Base-by-base conservation (phyloP, 2,329 filamentous ascomycete species). In the Cordyceps cicadae region DNA sequence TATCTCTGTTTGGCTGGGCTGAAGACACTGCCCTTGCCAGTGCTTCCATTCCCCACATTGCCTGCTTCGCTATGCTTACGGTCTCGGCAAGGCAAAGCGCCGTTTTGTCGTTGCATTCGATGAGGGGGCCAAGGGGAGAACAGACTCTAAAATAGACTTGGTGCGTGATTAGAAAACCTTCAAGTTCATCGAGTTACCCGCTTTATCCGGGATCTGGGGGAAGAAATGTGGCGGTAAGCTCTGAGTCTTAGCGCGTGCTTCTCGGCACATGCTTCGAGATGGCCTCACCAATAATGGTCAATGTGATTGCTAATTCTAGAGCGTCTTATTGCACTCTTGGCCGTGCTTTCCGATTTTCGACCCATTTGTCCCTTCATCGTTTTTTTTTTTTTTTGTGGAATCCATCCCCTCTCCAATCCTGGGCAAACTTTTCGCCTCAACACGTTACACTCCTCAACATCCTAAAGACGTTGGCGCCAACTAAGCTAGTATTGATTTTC, bases 11-110 rank as follows among this genome's bases (percentile, higher is more conserved):
- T 17, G 39, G 39, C 15, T n/a, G 39, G 15, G 39, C 15, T n/a
- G 39, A 37, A 37, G 34, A 37, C 39, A 43, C n/a, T 43, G 15
- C 2, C 29, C 29, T 29, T 7, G 29, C 29, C 29, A 37, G 34
- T 12, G 8, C 9, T 14, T 37, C 12, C 32, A 3, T 58, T 37
- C 56, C 52, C 56, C 56, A 59, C 56, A 46, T 21, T 39, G 48
- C 21, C 48, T 12, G 46, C 48, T 59, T 29, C 37, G 55, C 55
- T 59, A 48, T 59, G 56, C 56, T 59, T 59, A 59, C 56, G 56
- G 49, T 46, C 49, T 37, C 56, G 49, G 55, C 48, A 45, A 45
- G 24, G 12, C 45, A 53, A 43, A 43, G 6, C 21, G 37, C 49
- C 56, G 24, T 14, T 52, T 19, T 43, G 24, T 52, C 37, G 56